Conservation (phyloP, 768 basidiomycete genomes). For the Russula earlei region DNA sequence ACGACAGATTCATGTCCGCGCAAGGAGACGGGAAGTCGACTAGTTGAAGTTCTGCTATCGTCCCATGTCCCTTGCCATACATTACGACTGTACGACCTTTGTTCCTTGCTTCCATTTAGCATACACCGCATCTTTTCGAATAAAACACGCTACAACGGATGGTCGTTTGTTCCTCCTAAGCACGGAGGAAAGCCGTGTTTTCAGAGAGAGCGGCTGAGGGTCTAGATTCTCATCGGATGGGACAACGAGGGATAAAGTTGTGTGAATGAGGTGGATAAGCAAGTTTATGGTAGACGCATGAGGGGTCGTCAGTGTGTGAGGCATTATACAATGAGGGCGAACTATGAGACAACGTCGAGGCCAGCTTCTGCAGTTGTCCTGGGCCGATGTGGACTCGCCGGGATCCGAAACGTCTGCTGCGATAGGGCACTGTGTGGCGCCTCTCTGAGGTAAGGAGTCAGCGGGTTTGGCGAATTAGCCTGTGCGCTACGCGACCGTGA, state of each 20-base stretch:
- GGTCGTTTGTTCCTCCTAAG: not conserved
- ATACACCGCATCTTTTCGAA: slow-evolving; percentile 6
- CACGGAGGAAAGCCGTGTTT: not conserved
- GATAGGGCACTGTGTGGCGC: slow-evolving; percentile 47
- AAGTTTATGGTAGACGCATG: not conserved
- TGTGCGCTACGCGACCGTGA: slow-evolving; percentile 15
- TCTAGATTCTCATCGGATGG: not conserved
- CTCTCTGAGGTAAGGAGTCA: slow-evolving; percentile 24
- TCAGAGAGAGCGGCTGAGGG: not conserved
- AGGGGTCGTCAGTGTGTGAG: not conserved
- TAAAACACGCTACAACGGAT: not conserved
- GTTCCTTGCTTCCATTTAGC: slow-evolving; percentile 9
- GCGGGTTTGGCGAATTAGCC: not conserved
- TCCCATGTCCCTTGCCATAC: not conserved
- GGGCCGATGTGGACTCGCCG: slow-evolving; percentile 25
- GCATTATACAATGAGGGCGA: not conserved
- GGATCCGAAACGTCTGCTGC: slow-evolving; percentile 38
- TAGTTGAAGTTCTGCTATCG: not conserved
- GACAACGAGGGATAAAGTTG: not conserved
- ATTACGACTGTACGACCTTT: not conserved
- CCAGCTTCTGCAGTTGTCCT: slow-evolving; percentile 18
- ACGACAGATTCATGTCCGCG: slow-evolving; percentile 2
- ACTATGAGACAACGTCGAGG: slow-evolving; percentile 7
- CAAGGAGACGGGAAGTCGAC: slow-evolving; percentile 1
- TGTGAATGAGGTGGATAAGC: not conserved